Evolutionary conservation across 495 filamentous ascomycete species (phyloP), one percentile per base, ranked within the genome.

Genomic region (Neurospora sp.): DNA sequence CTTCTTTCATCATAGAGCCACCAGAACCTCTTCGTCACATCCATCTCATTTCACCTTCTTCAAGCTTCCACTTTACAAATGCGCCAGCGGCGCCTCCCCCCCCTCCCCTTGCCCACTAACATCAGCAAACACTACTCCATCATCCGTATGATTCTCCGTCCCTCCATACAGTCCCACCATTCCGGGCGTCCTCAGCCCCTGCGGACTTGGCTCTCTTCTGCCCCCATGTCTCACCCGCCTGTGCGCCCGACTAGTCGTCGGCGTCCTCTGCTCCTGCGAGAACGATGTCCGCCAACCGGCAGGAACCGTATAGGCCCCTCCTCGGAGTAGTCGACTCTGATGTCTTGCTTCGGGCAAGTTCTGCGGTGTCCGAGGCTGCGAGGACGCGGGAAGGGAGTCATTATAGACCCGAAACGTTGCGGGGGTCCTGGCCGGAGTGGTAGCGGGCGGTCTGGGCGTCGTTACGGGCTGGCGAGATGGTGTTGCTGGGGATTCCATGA

Each of bases 301-400:
- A 20, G 86, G 84, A 5, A 81, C 85, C 18, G 86, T 88, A 75
- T 82, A 86, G 11, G 81, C 78, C 18, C 84, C 82, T 37, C 18
- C 12, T 31, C 53, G 6, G 16, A 79, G 77, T 69, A 85, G 76
- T 31, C 82, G 83, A 65, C 85, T 86, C 68, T 79, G 84, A 69
- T 85, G 85, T 12, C 84, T 81, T 35, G 85, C 77, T 76, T 86
- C 85, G 3, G 86, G 85, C 12, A 90, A 78, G 70, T 87, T 82
- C 40, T 81, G 80, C 9, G 88, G 87, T 10, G 88, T 90, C 72
- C 86, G 86, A 20, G 88, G 88, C 74, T 90, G 88, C 3, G 79
- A 80, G 3, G 79, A 80, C 35, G 85, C 80, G 10, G 87, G 82
- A 65, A 87, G 72, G 41, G 75, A 76, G 73, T 90, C 88, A 74